Evolutionary conservation across 129 eudicot genomes (phyloP), one percentile per base, ranked within the genome.

Genomic region (Flaveria brownii): DNA sequence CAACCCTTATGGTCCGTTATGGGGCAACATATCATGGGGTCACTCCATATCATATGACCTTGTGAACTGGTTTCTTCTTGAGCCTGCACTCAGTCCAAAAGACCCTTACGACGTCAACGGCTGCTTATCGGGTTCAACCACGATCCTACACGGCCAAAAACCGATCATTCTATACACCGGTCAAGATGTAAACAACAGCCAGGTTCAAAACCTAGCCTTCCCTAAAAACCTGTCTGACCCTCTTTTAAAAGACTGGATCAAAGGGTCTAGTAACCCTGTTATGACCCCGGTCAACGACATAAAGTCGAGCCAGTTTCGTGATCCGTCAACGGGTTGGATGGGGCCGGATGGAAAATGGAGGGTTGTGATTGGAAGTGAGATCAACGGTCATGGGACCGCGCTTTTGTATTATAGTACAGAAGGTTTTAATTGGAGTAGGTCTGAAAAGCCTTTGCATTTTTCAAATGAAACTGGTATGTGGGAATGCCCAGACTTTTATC

Each of bases 401-500:
- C 60, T 86, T 50, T 46, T 91, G 43, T 91, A 78, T 67, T 46
- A 64, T 42, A 88, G 93, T 28, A 63, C 49, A 41, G 86, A 88
- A 71, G 88, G 90, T 72, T n/a, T 74, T 23, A 57, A 66, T 4
- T 91, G 93, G 91, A 81, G 70, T 41, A 68, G 82, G 56, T 83
- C 82, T 10, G 10, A 79, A 9, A 73, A 81, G 10, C 89, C 93
- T 0, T 64, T 91, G 33, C 83, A 86, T 49, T 76, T 78, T 4
- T 25, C 77, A 0, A 41, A 20, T 15, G 62, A 63, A 25, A 84
- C 83, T 0, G 85, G 84, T 64, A 86, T 86, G 91, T 91, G 93
- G 93, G 97, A 91, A 59, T 88, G 97, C 60, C 85, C 86, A 0
- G 93, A 91, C 49, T 91, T 91, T 28, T 91, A 63, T 65, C 94